Conservation (phyloP, 306 rosid species). For the Cucurbita maxima region DNA sequence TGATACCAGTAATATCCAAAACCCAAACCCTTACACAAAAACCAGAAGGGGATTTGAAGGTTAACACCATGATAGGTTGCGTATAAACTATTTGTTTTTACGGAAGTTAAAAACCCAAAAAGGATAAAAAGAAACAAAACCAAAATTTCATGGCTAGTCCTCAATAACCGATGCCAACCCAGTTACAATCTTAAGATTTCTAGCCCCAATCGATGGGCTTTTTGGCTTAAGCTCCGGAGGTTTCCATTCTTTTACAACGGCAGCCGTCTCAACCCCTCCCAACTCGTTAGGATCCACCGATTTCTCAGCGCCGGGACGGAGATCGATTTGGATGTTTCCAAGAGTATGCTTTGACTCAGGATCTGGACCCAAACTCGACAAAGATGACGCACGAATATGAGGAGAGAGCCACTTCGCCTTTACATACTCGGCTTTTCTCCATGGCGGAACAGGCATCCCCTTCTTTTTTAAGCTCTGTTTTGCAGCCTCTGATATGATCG, state of each 20-base stretch:
- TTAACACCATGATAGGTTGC: constrained; percentile 14
- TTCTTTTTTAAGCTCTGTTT: constrained; percentile 78
- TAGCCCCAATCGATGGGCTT: constrained; percentile 30
- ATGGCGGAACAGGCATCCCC: constrained; percentile 92
- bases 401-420: constrained; percentile 89
- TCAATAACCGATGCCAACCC: constrained; percentile 76
- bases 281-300: constrained; percentile 19
- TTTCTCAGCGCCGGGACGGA: not conserved
- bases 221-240: constrained; percentile 75
- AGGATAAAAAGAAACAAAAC: not conserved
- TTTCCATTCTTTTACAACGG: constrained; percentile 34
- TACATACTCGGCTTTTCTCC: constrained; percentile 88
- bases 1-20: constrained; percentile 25
- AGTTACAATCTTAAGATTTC: constrained; percentile 61
- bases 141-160: constrained; percentile 37
- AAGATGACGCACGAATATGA: constrained; percentile 10
- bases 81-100: constrained; percentile 11
- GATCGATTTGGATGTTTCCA: not conserved
- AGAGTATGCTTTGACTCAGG: not conserved
- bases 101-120: not conserved
- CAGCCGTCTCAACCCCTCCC: constrained; percentile 38
- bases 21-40: constrained; percentile 45
- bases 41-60: constrained; percentile 33
- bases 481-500: constrained; percentile 65
- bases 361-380: not conserved